These are phyloP conservation scores for Chrysosporium queenslandicum DNA, from an alignment of 2,329 filamentous ascomycete species.

Conservation along the genomic window DNA sequence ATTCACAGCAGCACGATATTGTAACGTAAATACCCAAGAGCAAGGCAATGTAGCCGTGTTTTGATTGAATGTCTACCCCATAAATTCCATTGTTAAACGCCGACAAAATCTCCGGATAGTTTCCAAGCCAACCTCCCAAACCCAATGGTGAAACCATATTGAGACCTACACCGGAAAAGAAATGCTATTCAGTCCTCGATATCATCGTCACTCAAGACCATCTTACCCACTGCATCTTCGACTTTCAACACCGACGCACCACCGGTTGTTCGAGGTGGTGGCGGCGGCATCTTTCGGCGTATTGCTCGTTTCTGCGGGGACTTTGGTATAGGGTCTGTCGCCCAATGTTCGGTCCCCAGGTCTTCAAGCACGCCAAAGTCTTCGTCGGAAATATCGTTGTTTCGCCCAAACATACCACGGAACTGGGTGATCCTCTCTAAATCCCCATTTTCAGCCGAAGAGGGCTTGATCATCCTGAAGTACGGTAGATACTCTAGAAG, in stretches of 20 bases:
- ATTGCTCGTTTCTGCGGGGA: constrained; percentile 10
- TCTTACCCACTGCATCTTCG: constrained; percentile 49
- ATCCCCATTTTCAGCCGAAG: constrained; percentile 40
- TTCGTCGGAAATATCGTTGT: constrained; percentile 38
- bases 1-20: too few relatives aligned
- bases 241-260: constrained; percentile 23
- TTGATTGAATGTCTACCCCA: too few relatives aligned
- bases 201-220: constrained; percentile 72
- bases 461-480: constrained; percentile 54
- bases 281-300: constrained; percentile 18
- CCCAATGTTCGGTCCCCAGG: constrained; percentile 27
- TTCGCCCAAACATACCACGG: constrained; percentile 45
- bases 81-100: too few relatives aligned
- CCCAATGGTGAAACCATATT: neutral
- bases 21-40: too few relatives aligned
- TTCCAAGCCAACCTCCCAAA: neutral
- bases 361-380: constrained; percentile 29
- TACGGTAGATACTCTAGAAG: constrained; percentile 81
- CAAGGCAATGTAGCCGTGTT: too few relatives aligned
- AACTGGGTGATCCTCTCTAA: constrained; percentile 62
- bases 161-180: neutral
- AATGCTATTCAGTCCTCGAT: constrained; percentile 52
- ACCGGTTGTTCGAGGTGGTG: constrained; percentile 19
- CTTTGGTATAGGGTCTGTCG: constrained; percentile 10
- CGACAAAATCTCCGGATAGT: too few relatives aligned